Evolutionary conservation across 139 green algal species (phyloP), one percentile per base, ranked within the genome.

Genomic region (Chlorokybus atmophyticus): DNA sequence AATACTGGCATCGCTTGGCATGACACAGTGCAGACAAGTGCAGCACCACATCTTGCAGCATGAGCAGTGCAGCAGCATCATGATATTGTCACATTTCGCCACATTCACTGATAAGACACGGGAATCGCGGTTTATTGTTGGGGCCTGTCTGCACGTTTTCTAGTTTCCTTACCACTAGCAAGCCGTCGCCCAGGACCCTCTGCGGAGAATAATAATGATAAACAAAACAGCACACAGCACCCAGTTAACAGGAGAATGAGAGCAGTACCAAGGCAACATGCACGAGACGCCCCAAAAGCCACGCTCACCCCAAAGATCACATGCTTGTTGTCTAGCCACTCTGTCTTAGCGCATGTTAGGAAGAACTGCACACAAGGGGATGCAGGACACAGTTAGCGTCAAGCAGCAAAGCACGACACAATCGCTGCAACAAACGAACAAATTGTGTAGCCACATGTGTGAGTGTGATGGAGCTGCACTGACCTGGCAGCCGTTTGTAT

Each of bases 311-410:
- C 76, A 77, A 94, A 94, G 25, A 94, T 83, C 2, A 94, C 84
- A 66, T 96, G 89, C 78, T 97, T 97, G 62, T 80, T 74, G 70
- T 98, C 89, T 10, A 97, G 75, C 90, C 88, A 96, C 41, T 94
- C 86, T 26, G 70, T 79, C 60, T 92, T 90, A 6, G 79, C 83
- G 57, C 82, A 93, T 4, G 92, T 96, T 30, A 99, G 74, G 71
- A 98, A 97, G 64, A 98, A 98, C 73, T 98, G 82, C 23, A n/a
- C n/a, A n/a, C n/a, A n/a, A n/a, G n/a, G n/a, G n/a, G n/a, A n/a
- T n/a, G n/a, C n/a, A n/a, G n/a, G n/a, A n/a, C n/a, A n/a, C n/a
- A n/a, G n/a, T n/a, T n/a, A n/a, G n/a, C n/a, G n/a, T n/a, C n/a
- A n/a, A n/a, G n/a, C n/a, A n/a, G n/a, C n/a, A n/a, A n/a, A n/a